These are phyloP conservation scores for Candida nitratophila DNA, from an alignment of 805 yeast species.

Conservation along the genomic window DNA sequence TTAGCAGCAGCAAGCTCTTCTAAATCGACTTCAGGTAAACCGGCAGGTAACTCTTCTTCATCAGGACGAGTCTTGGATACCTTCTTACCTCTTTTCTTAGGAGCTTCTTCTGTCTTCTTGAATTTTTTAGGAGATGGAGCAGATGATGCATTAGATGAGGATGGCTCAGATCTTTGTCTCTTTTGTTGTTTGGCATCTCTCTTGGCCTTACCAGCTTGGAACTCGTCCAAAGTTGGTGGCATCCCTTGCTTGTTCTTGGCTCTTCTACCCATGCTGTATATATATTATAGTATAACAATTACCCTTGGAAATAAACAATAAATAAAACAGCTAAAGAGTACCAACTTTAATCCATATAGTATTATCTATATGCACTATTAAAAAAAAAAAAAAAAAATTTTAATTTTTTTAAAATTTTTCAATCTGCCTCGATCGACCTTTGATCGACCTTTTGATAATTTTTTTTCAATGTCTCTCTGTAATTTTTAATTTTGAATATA, in stretches of 20 bases:
- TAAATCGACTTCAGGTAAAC: conserved; percentile 57
- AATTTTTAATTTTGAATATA: no score
- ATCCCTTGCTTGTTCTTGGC: conserved; percentile 88
- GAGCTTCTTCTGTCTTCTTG: conserved; percentile 13
- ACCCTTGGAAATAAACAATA: no score
- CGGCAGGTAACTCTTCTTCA: conserved; percentile 35
- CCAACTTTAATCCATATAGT: no score
- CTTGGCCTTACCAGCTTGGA: conserved; percentile 40
- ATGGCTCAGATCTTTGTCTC: conserved; percentile 15
- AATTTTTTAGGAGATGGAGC: conserved; percentile 10
- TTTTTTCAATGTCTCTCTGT: no score
- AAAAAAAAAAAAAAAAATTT: not conserved
- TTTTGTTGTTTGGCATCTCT: conserved; percentile 31
- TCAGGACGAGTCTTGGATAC: conserved; percentile 15
- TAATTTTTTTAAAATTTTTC: not conserved
- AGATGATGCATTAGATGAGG: conserved; percentile 13
- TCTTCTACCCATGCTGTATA: conserved; percentile 76
- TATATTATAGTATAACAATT: no score
- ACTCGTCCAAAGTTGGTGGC: conserved; percentile 86
- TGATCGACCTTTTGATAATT: no score
- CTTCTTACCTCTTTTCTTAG: conserved; percentile 19
- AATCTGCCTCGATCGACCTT: no score
- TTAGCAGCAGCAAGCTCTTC: conserved; percentile 65
- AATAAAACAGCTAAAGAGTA: no score
- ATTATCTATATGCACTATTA: not conserved